Evolutionary conservation across 2,329 filamentous ascomycete genomes (phyloP).

Genomic region (Clarireedia hainanense): DNA sequence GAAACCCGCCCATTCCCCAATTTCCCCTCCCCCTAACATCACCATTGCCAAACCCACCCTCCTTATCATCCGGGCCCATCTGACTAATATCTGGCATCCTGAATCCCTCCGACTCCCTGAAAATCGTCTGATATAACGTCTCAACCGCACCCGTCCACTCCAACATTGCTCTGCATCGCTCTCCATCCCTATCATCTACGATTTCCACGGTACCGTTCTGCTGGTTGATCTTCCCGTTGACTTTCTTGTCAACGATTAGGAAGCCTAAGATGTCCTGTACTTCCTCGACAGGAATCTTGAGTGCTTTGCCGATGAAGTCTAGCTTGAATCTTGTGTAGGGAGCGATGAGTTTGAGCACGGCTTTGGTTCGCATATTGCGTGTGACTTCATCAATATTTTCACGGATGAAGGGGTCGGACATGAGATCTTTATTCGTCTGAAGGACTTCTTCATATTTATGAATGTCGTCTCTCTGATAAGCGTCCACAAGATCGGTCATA

Average conservation of each 20-base stretch:
- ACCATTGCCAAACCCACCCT: too few species aligned
- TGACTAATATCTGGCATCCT: slow-evolving; percentile 22
- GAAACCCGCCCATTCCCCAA: too few species aligned
- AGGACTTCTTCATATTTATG: slow-evolving; percentile 84
- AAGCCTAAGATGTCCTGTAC: slow-evolving; percentile 95
- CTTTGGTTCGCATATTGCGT: slow-evolving; percentile 95
- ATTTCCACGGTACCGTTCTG: slow-evolving; percentile 78
- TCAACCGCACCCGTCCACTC: slow-evolving; percentile 65
- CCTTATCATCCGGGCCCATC: neutral
- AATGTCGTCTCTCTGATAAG: slow-evolving; percentile 93
- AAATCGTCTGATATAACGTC: slow-evolving; percentile 60
- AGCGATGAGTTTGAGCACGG: slow-evolving; percentile 83
- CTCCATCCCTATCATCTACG: slow-evolving; percentile 62
- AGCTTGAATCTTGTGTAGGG: slow-evolving; percentile 92
- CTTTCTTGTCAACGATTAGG: slow-evolving; percentile 82
- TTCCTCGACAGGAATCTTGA: slow-evolving; percentile 77
- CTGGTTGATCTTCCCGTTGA: slow-evolving; percentile 85
- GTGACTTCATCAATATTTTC: slow-evolving; percentile 99
- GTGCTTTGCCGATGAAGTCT: slow-evolving; percentile 76
- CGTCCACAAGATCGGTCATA: slow-evolving; percentile 95
- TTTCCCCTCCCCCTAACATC: too few species aligned
- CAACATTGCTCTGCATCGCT: slow-evolving; percentile 65
- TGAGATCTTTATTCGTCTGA: slow-evolving; percentile 77
- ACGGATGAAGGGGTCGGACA: slow-evolving; percentile 90
- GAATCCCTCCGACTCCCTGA: slow-evolving; percentile 72